Base-by-base conservation (phyloP, 208 protist genomes). In the Leptomonas pyrrhocoris region DNA sequence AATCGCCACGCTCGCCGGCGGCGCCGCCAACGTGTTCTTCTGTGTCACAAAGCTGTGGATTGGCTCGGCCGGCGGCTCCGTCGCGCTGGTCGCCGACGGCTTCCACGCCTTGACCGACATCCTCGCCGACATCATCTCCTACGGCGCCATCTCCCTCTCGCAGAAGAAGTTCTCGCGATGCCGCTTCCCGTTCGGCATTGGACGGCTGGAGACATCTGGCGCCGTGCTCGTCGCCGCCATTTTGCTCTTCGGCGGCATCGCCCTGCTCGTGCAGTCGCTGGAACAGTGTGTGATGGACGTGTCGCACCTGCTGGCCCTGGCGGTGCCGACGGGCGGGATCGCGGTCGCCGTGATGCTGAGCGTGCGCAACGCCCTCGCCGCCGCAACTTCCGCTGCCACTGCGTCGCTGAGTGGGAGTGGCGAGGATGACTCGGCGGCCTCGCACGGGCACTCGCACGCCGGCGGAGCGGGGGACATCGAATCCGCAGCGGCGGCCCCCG, bases 21-120 rank as follows among this genome's bases (percentile, higher is more conserved):
- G 79, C 1, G 68, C 66, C 19, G 88, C 89, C 0, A 96, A 96
- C 40, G 65, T 96, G 16, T 88, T 94, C 66, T 94, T 96, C 68
- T 81, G 83, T 59, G 72, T 77, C 21, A 84, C 80, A 1, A 96
- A 96, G 62, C 63, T 96, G 11, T 92, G 80, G 67, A 19, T 86
- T 28, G 92, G 92, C 55, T 77, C 77, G 9, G 71, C 85, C 5
- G 92, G 92, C 19, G 92, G 92, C 54, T 94, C 87, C 15, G 88
- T 94, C 9, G 92, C 92, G 18, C 82, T 96, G 43, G 74, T 96
- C 34, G 92, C 92, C 25, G 92, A 96, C 66, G 92, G 92, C 45
- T 91, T 94, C 57, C 92, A 96, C 62, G 68, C 92, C 11, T 62
- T 96, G n/a, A 89, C 88, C 11, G 92, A 96, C 70, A 76, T 96